Evolutionary conservation across 441 rosid genomes (phyloP).

Genomic region (Metrosideros polymorpha): DNA sequence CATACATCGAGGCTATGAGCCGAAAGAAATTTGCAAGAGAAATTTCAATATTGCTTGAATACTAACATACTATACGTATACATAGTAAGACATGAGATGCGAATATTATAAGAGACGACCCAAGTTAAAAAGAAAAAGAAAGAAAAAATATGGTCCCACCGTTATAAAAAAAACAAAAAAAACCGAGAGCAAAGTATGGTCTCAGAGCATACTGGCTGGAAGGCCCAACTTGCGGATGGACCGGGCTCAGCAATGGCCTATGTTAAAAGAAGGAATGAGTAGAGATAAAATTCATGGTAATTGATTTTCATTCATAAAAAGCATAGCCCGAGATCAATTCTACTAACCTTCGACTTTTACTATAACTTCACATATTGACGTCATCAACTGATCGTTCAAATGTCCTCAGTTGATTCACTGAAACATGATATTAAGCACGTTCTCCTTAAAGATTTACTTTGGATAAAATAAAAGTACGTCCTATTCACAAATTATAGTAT

Average conservation of each 20-base stretch:
- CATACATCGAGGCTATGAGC: rapidly evolving
- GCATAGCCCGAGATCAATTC: not conserved
- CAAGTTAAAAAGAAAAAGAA: not conserved
- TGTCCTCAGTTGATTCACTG: not conserved
- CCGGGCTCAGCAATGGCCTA: rapidly evolving
- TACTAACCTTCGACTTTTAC: not conserved
- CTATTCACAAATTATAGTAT: not conserved
- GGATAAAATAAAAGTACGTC: not conserved
- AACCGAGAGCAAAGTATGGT: rapidly evolving
- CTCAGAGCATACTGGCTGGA: not conserved
- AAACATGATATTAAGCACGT: not conserved
- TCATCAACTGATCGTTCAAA: not conserved
- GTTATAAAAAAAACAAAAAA: not conserved
- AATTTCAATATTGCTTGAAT: not conserved
- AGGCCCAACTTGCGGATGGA: not conserved
- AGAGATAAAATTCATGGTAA: not conserved
- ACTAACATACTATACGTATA: not conserved
- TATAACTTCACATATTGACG: not conserved
- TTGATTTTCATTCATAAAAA: not conserved
- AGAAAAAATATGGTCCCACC: not conserved
- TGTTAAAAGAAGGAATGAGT: not conserved
- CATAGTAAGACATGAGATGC: rapidly evolving
- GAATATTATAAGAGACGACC: not conserved
- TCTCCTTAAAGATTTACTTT: not conserved
- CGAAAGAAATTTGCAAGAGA: not conserved